Evolutionary conservation across 2,329 filamentous ascomycete species (phyloP).

Genomic region (Fusarium torreyae): DNA sequence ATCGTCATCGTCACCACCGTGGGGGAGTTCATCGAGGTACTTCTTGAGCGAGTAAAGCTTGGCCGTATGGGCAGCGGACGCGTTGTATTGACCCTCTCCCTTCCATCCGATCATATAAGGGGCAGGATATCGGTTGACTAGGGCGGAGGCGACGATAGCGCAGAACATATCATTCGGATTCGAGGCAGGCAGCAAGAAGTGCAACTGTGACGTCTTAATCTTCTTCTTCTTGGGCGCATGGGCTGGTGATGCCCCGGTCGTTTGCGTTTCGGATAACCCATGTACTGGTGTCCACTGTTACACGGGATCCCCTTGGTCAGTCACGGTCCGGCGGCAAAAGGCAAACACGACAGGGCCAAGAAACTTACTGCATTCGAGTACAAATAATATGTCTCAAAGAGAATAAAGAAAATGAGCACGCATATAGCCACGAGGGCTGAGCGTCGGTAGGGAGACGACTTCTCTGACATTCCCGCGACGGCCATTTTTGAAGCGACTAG

Average conservation of each 20-base stretch:
- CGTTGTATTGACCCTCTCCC: conserved; percentile 48
- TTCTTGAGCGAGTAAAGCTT: conserved; percentile 52
- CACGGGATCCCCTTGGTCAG: background rate
- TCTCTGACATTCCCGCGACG: conserved; percentile 26
- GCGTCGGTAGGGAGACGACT: conserved; percentile 20
- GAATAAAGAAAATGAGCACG: conserved; percentile 27
- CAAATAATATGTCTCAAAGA: conserved; percentile 32
- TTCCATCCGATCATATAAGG: conserved; percentile 59
- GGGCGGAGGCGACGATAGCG: conserved; percentile 57
- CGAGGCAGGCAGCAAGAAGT: conserved; percentile 59
- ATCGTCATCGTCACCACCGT: conserved; percentile 63
- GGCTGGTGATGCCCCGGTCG: conserved; percentile 24
- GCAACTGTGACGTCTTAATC: conserved; percentile 52
- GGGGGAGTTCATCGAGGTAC: conserved; percentile 58
- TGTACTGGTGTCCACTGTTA: conserved; percentile 31
- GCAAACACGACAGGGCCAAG: background rate
- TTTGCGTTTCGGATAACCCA: conserved; percentile 19
- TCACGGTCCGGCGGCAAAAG: too few species aligned
- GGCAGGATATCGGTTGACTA: conserved; percentile 56
- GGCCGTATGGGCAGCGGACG: conserved; percentile 29
- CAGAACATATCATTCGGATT: conserved; percentile 56
- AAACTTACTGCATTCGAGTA: conserved; percentile 24
- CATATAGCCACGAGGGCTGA: conserved; percentile 9
- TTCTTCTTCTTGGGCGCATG: conserved; percentile 18
- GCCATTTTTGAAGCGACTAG: conserved; percentile 5